phyloP scores from a whole-genome alignment of 1,284 basidiomycete genomes.

The Irpex lacteus region DNA sequence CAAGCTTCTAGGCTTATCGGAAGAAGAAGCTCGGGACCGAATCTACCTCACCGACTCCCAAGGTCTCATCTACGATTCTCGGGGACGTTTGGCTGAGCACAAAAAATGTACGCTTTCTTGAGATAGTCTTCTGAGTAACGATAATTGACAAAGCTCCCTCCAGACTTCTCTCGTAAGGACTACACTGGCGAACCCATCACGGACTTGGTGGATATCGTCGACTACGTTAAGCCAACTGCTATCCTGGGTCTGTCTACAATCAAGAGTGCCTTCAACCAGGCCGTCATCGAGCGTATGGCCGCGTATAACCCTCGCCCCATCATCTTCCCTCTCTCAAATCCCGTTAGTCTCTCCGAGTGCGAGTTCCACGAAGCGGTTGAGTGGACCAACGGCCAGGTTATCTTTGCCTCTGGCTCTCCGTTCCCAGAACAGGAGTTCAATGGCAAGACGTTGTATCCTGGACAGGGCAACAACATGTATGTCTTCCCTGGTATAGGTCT shows the following conservation, averaged over 20 bases:
- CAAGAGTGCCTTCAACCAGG: slow-evolving; percentile 74
- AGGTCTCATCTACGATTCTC: slow-evolving; percentile 75
- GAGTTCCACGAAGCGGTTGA: slow-evolving; percentile 84
- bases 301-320: slow-evolving; percentile 84
- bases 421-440: slow-evolving; percentile 70
- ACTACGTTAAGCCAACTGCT: slow-evolving; percentile 88
- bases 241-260: slow-evolving; percentile 90
- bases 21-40: slow-evolving; percentile 73
- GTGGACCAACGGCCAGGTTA: slow-evolving; percentile 69
- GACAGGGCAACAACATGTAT: slow-evolving; percentile 93
- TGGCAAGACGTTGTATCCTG: slow-evolving; percentile 69
- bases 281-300: slow-evolving; percentile 83
- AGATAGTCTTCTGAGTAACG: not conserved
- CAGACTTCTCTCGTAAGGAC: slow-evolving; percentile 82
- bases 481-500: slow-evolving; percentile 81
- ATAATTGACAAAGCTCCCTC: not conserved
- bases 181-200: slow-evolving; percentile 75
- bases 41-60: slow-evolving; percentile 89
- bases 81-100: slow-evolving; percentile 76
- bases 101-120: slow-evolving; percentile 62
- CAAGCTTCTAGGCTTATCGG: slow-evolving; percentile 71
- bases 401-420: slow-evolving; percentile 92
- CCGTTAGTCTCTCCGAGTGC: slow-evolving; percentile 81
- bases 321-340: slow-evolving; percentile 97
- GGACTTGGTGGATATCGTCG: slow-evolving; percentile 77